Evolutionary conservation across 2,329 filamentous ascomycete species (phyloP), one percentile per base, ranked within the genome.

Genomic region (Calonectria pseudoturangicola): DNA sequence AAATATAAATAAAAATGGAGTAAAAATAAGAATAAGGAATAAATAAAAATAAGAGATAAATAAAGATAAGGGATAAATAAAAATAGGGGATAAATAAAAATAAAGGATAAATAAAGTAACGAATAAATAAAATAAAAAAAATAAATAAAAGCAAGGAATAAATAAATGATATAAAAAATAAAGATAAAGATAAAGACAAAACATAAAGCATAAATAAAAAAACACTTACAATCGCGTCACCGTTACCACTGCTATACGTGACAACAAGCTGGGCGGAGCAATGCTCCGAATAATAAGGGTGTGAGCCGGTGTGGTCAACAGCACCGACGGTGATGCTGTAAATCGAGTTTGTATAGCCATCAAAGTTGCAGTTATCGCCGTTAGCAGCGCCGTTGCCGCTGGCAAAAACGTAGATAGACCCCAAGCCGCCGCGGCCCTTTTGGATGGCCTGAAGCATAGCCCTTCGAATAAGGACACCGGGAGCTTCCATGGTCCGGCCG

Each of bases 271-370:
- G 95, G 27, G 97, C 97, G 3, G 96, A 98, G 86, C 97, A 99
- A 74, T 95, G 93, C 84, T 99, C 97, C 0, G 96, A 98, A 84
- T 99, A 99, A 83, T 96, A 97, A 0, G 97, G 96, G 81, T 98
- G 96, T n/a, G 90, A 85, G 47, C 96, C 96, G 77, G 93, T 92
- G 72, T 95, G 90, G 82, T 98, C 96, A 74, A 99, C 93, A 41
- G 96, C 96, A 45, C 97, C 97, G 21, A 99, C 95, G 0, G 96
- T 98, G 79, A 99, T 97, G 83, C 95, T 98, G 88, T 98, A 99
- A 79, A 99, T 99, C 82, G 96, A 98, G 87, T 99, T 99, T 72
- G 97, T 99, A 85, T 99, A 99, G 47, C 97, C 97, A 82, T 99
- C 97, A 83, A 99, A 99, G 83, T 99, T 99, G 89, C 97, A 99